A percentile compares a stretch with the other conserved stretches of the same genome.
Conservation (phyloP, 1,284 basidiomycete species). For the Xerocomus nothofagi region DNA sequence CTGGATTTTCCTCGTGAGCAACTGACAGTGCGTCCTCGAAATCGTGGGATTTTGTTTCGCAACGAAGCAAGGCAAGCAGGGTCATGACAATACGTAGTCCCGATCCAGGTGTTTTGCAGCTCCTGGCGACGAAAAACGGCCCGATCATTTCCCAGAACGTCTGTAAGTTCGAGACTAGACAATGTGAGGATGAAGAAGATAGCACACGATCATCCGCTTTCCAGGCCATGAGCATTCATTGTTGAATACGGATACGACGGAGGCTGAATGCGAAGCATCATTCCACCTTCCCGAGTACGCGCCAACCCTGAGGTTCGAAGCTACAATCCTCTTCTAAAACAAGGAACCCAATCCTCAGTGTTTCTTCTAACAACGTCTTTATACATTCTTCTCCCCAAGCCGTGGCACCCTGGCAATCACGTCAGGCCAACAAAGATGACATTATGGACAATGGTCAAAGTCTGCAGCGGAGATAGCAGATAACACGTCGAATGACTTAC, state of each 20-base stretch:
- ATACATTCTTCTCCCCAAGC: conserved; percentile 26
- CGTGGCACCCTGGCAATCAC: conserved; percentile 16
- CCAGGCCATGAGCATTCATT: background rate
- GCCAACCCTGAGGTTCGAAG: background rate
- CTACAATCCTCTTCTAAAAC: conserved; percentile 8
- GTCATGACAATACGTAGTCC: too few relatives aligned
- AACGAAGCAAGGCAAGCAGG: too few relatives aligned
- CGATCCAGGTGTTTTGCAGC: too few relatives aligned
- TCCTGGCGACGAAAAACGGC: too few relatives aligned
- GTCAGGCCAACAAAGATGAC: background rate
- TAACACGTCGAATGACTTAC: conserved; percentile 8
- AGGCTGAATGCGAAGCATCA: background rate
- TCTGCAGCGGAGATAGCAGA: background rate
- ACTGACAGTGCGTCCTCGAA: too few relatives aligned
- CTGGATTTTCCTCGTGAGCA: too few relatives aligned
- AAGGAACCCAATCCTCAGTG: conserved; percentile 15
- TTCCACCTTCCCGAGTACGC: background rate
- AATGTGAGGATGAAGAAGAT: background rate
- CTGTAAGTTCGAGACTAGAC: too few relatives aligned
- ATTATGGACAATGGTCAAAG: too few relatives aligned
- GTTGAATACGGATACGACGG: background rate
- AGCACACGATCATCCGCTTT: background rate
- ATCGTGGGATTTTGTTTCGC: too few relatives aligned
- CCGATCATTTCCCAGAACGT: too few relatives aligned
- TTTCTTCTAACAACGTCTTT: conserved; percentile 22